Evolutionary conservation across 495 filamentous ascomycete species (phyloP), one percentile per base, ranked within the genome.

Genomic region (Penicillium goetzii): DNA sequence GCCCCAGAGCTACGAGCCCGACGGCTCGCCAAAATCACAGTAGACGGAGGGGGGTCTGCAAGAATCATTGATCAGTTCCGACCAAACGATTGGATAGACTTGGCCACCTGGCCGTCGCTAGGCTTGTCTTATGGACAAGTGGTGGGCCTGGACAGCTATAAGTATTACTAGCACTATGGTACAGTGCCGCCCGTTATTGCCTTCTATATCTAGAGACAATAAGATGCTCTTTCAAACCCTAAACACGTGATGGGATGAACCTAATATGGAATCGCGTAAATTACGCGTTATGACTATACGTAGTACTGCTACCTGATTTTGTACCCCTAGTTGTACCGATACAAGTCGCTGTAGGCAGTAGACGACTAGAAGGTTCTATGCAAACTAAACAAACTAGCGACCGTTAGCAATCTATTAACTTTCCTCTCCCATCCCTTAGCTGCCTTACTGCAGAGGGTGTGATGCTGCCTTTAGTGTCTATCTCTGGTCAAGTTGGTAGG

Each of bases 341-440:
- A 65, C 62, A 60, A 59, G 2, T 25, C 10, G 5, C 19, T 21
- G 25, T 12, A 52, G 21, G 51, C 19, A 11, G 28, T 50, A 12
- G 9, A 60, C 40, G 57, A 60, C 63, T 65, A 65, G 58, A 61
- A 61, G 64, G 50, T 21, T 62, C 55, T 50, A 62, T 62, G 59
- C 60, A 66, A 62, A 59, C 59, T 21, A 32, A 66, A 56, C 59
- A 66, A 62, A 66, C 59, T 51, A 55, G 58, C 59, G 55, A 62
- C 50, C 49, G 49, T 66, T 62, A 47, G 55, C 19, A 62, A 62
- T 62, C 50, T 62, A 56, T 23, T 56, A 62, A 62, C 59, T 59
- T 59, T 25, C 51, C 62, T 66, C 58, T 26, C 56, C 38, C 56
- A 56, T 56, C 56, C 19, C 56, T 56, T 38, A 50, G 45, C 51